phyloP scores from a whole-genome alignment of 169 alveolate species.

The Hammondia hammondi region DNA sequence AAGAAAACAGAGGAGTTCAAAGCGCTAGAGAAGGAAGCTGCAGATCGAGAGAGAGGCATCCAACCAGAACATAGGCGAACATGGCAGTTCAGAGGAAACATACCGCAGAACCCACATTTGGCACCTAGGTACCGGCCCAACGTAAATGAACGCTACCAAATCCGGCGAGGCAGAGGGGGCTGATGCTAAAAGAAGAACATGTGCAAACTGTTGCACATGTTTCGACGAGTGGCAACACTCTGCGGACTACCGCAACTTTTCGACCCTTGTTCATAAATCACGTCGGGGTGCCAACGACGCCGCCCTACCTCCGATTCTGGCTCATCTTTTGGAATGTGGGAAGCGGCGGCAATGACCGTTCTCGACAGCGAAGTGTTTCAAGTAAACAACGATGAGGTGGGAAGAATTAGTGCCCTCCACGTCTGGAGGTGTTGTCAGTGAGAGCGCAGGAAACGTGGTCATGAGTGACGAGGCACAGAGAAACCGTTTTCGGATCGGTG shows the following conservation, averaged over 20 bases:
- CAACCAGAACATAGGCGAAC: conserved; percentile 24
- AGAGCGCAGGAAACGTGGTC: not conserved
- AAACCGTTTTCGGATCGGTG: not conserved
- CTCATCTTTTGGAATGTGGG: too few species aligned
- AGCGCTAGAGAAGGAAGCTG: not conserved
- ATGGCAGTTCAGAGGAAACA: not conserved
- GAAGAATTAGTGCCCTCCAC: too few species aligned
- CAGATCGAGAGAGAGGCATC: not conserved
- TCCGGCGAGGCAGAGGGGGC: conserved; percentile 2
- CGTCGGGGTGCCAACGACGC: too few species aligned
- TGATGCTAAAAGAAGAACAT: not conserved
- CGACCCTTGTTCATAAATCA: too few species aligned
- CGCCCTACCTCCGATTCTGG: too few species aligned
- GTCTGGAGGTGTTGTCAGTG: too few species aligned
- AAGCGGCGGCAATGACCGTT: too few species aligned
- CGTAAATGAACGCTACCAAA: not conserved
- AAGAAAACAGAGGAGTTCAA: conserved; percentile 9
- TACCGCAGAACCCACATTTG: not conserved
- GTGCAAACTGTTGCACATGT: not conserved
- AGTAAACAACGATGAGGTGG: too few species aligned
- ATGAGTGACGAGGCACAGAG: not conserved
- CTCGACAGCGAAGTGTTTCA: too few species aligned
- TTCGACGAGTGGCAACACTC: too few species aligned
- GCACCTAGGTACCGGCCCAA: not conserved
- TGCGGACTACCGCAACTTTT: too few species aligned